phyloP scores from a whole-genome alignment of 2,329 filamentous ascomycete species.

The Apiospora pterosperma region DNA sequence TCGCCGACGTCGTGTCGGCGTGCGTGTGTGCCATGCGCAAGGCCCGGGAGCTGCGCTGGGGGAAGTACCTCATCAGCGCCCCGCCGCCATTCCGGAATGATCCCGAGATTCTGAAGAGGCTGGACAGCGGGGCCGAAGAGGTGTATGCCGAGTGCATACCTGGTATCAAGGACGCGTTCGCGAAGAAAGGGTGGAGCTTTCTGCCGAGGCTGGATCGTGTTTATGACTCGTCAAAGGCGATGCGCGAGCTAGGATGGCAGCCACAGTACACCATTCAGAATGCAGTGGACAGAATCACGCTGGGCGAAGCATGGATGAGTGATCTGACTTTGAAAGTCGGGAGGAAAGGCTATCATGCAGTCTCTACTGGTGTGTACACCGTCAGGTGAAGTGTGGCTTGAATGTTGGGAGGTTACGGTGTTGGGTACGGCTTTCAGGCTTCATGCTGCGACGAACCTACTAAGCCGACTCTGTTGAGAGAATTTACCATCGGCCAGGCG shows the following conservation, averaged over 20 bases:
- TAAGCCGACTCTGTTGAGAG: too few relatives aligned
- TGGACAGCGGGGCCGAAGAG: constrained; percentile 30
- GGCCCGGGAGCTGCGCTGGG: constrained; percentile 31
- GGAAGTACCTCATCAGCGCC: constrained; percentile 40
- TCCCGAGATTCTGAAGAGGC: constrained; percentile 23
- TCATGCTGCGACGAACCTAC: too few relatives aligned
- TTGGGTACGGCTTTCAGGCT: not conserved
- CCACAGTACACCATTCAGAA: constrained; percentile 38
- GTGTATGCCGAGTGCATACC: constrained; percentile 27
- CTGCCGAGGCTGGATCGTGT: constrained; percentile 38
- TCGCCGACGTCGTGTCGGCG: constrained; percentile 40
- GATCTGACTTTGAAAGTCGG: constrained; percentile 36
- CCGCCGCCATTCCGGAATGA: constrained; percentile 36
- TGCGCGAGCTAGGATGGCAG: constrained; percentile 38
- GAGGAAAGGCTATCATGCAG: constrained; percentile 41
- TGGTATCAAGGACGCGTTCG: constrained; percentile 27
- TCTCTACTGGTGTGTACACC: constrained; percentile 41
- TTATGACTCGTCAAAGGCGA: constrained; percentile 40
- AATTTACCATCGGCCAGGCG: not conserved
- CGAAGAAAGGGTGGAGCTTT: constrained; percentile 31
- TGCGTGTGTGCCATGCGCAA: constrained; percentile 35
- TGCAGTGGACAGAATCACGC: constrained; percentile 29
- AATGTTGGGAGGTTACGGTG: not conserved
- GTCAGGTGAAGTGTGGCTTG: not conserved
- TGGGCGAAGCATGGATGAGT: constrained; percentile 36